Evolutionary conservation across 2,329 filamentous ascomycete genomes (phyloP).

Genomic region (Cercospora brassicicola): DNA sequence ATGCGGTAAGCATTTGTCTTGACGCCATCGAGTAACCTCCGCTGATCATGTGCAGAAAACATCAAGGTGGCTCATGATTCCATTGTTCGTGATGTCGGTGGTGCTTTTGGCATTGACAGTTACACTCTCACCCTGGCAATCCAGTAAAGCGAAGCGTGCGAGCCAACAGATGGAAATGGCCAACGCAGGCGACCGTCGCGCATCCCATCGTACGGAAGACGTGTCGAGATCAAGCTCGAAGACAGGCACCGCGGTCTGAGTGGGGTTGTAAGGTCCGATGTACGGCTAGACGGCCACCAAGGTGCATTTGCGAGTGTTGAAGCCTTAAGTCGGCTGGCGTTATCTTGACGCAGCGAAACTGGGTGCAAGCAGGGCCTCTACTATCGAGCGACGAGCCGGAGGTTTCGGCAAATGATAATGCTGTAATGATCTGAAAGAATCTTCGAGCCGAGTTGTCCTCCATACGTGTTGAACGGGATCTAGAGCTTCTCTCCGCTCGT

Average conservation of each 20-base stretch:
- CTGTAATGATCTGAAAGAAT: not conserved
- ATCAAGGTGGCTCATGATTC: not conserved
- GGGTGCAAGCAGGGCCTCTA: too few relatives aligned
- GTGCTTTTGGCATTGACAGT: not conserved
- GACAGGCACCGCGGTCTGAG: not conserved
- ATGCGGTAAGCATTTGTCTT: not conserved
- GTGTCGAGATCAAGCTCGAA: not conserved
- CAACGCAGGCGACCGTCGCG: not conserved
- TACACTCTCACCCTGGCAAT: not conserved
- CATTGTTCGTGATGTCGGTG: not conserved
- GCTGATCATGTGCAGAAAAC: not conserved
- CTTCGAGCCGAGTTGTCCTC: not conserved
- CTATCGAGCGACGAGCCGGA: not conserved
- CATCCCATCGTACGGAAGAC: not conserved
- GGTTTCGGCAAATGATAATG: not conserved
- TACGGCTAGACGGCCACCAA: not conserved
- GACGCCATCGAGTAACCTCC: too few relatives aligned
- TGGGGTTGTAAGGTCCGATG: not conserved
- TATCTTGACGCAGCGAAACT: too few relatives aligned
- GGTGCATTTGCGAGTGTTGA: not conserved
- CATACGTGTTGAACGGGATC: not conserved
- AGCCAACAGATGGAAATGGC: not conserved
- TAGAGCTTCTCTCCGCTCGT: conserved; percentile 43
- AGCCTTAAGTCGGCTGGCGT: too few relatives aligned
- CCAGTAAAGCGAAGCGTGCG: not conserved